phyloP scores from a whole-genome alignment of 345 rosid species.

The Adansonia digitata region DNA sequence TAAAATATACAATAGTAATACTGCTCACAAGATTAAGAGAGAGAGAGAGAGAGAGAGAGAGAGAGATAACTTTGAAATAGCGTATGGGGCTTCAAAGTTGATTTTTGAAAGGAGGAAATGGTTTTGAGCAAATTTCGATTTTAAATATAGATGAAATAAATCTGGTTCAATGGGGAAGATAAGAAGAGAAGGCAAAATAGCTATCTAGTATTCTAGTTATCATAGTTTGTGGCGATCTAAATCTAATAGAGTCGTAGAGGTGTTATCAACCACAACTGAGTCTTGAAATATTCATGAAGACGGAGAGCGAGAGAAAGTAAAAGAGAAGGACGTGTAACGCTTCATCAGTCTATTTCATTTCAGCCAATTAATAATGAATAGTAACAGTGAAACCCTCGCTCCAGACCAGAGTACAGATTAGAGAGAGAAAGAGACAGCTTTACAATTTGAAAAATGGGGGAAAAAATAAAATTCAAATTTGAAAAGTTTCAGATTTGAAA shows the following conservation, averaged over 20 bases:
- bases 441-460: background rate
- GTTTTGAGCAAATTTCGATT: background rate
- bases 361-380: background rate
- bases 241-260: background rate
- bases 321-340: too few relatives aligned
- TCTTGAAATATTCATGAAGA: background rate
- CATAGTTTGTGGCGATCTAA: background rate
- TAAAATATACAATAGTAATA: background rate
- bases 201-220: background rate
- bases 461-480: conserved; percentile 4
- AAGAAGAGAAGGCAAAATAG: background rate
- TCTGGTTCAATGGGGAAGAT: background rate
- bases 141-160: background rate
- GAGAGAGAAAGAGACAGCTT: background rate
- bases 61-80: background rate
- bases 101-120: background rate
- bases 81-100: background rate
- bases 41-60: background rate
- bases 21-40: background rate
- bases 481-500: background rate
- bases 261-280: background rate
- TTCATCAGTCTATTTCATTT: background rate
- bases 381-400: background rate
- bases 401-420: background rate
- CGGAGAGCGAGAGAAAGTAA: background rate